Evolutionary conservation across 345 rosid species (phyloP), one percentile per base, ranked within the genome.

Genomic region (Camelina hispida): DNA sequence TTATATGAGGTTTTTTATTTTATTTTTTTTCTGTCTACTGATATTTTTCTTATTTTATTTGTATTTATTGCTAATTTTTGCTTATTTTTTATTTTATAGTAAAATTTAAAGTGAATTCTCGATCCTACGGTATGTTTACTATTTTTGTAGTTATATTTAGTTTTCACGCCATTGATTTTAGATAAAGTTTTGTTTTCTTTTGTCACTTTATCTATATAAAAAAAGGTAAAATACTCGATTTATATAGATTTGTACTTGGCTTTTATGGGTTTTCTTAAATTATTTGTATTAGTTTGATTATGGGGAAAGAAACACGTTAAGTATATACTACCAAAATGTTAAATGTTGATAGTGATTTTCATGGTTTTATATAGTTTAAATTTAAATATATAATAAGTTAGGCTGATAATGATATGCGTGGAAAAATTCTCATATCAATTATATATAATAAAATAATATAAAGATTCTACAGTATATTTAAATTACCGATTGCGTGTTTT

Each of bases 301-400:
- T 32, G 38, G 57, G 54, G 35, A 73, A 54, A 32, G 64, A 44
- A 64, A 55, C 77, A 73, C 58, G 78, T 65, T 65, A 20, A 23
- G 71, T 55, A n/a, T 55, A n/a, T 32, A 64, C 57, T 15, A 44
- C 35, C 12, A 62, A 42, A 54, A 32, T 32, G 35, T 32, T 32
- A 6, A 32, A 32, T 56, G 17, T 43, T 73, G 71, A 63, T 73
- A 32, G 48, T 32, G 71, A 65, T 44, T 72, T 55, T 38, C 13
- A 9, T 10, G 43, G 42, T 38, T 38, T 62, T 72, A n/a, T 32
- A 28, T 16, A 44, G 14, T 40, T 72, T 40, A 17, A 7, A 62
- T n/a, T n/a, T n/a, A n/a, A n/a, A n/a, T n/a, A n/a, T 18, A 52
- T 53, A 40, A 52, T 53, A 40, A 4, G 65, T 55, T 73, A 55